Conservation (phyloP, 495 filamentous ascomycete species). For the Hyaloscypha variabilis region DNA sequence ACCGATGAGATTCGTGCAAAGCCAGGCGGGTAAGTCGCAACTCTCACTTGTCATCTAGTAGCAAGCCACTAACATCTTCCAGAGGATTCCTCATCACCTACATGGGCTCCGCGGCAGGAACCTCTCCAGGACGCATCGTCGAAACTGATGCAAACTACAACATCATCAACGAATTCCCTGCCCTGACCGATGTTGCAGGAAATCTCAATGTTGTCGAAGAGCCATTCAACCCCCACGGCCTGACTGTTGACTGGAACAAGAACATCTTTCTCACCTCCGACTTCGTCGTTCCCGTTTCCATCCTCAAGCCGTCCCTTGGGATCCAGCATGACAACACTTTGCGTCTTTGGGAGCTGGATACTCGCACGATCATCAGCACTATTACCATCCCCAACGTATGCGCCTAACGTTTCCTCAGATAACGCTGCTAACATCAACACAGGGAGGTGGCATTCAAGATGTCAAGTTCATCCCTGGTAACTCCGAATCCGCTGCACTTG, state of each 20-base stretch:
- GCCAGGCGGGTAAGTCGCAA: slow-evolving; percentile 51
- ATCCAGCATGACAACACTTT: slow-evolving; percentile 57
- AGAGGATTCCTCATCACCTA: slow-evolving; percentile 66
- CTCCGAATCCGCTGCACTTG: slow-evolving; percentile 58
- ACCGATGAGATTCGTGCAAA: slow-evolving; percentile 67
- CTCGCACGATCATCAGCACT: slow-evolving; percentile 57
- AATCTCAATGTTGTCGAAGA: slow-evolving; percentile 57
- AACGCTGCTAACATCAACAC: background rate
- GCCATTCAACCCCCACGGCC: slow-evolving; percentile 63
- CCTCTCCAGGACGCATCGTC: slow-evolving; percentile 59
- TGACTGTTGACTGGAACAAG: slow-evolving; percentile 59
- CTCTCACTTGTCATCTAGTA: background rate
- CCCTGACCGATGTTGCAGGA: slow-evolving; percentile 46
- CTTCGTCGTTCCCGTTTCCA: slow-evolving; percentile 61
- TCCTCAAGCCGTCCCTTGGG: slow-evolving; percentile 59
- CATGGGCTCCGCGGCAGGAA: slow-evolving; percentile 57
- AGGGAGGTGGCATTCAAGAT: slow-evolving; percentile 62
- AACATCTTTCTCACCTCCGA: slow-evolving; percentile 62
- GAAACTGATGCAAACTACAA: slow-evolving; percentile 62
- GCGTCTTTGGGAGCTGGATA: slow-evolving; percentile 58
- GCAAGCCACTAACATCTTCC: background rate
- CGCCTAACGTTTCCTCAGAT: background rate
- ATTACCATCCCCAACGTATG: slow-evolving; percentile 62
- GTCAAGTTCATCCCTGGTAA: slow-evolving; percentile 69
- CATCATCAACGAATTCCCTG: slow-evolving; percentile 63